These are phyloP conservation scores for Dactylella cylindrospora DNA, from an alignment of 2,329 filamentous ascomycete species.

Conservation along the genomic window DNA sequence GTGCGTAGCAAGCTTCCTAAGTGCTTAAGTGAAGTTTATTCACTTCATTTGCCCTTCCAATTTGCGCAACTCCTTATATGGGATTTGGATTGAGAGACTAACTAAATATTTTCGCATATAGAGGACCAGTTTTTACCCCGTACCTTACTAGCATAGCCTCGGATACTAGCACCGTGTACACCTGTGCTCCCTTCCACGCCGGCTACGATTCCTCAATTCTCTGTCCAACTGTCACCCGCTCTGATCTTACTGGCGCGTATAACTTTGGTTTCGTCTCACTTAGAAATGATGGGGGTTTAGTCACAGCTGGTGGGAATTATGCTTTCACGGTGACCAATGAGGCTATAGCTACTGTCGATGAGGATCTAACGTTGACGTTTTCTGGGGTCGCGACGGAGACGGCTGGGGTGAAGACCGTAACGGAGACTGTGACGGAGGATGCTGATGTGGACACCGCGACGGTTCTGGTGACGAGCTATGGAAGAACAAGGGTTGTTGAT, in stretches of 20 bases:
- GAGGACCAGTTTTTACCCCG: conserved; percentile 5
- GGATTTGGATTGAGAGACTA: not conserved
- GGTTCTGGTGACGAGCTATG: conserved; percentile 17
- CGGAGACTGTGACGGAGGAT: conserved; percentile 7
- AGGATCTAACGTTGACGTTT: conserved; percentile 11
- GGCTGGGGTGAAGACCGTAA: conserved; percentile 2
- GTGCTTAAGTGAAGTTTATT: not conserved
- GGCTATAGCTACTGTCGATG: not conserved
- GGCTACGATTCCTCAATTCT: conserved; percentile 15
- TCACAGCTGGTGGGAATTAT: not conserved
- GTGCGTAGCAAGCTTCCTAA: not conserved
- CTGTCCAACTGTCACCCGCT: conserved; percentile 14
- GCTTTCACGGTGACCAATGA: conserved; percentile 4
- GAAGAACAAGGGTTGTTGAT: conserved; percentile 20
- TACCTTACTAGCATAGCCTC: conserved; percentile 4
- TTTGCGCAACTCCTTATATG: not conserved
- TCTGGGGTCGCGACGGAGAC: conserved; percentile 2
- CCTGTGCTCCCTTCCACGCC: conserved; percentile 15
- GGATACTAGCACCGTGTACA: conserved; percentile 6
- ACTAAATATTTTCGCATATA: not conserved
- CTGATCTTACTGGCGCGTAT: conserved; percentile 1
- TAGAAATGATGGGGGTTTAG: not conserved
- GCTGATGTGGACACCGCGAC: not conserved
- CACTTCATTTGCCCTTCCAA: no score
- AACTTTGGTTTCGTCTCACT: not conserved